phyloP scores from a whole-genome alignment of 805 yeast species.

The Schwanniomyces pseudopolymorphus region DNA sequence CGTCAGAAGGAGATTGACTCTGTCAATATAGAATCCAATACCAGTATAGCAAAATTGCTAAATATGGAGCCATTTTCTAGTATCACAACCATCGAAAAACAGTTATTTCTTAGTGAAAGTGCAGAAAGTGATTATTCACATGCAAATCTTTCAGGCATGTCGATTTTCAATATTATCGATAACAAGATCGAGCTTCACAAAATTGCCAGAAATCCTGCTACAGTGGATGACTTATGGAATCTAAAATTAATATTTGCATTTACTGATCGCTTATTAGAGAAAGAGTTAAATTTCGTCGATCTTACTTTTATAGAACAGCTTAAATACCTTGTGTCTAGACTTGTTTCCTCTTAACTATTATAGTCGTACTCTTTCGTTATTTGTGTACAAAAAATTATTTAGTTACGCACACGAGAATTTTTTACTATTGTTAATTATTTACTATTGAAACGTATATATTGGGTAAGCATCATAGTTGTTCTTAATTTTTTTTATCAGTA shows the following conservation, averaged over 20 bases:
- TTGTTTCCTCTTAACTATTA: conserved; percentile 3
- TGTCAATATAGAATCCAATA: conserved; percentile 20
- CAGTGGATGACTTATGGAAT: conserved; percentile 61
- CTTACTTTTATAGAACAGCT: conserved; percentile 53
- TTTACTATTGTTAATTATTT: neutral
- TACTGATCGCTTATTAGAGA: conserved; percentile 44
- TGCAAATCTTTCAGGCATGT: conserved; percentile 31
- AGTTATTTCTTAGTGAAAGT: conserved; percentile 27
- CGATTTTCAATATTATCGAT: conserved; percentile 49
- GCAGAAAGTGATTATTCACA: conserved; percentile 16
- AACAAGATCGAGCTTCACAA: conserved; percentile 50
- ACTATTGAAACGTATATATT: neutral
- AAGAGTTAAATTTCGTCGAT: conserved; percentile 45
- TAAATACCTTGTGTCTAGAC: conserved; percentile 43
- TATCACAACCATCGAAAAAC: conserved; percentile 27
- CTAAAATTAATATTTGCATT: conserved; percentile 60
- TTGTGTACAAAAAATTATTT: conserved; percentile 1
- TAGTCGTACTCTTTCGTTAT: neutral
- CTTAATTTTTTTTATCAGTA: neutral
- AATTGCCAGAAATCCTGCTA: conserved; percentile 41
- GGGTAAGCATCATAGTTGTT: neutral
- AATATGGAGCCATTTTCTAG: conserved; percentile 20
- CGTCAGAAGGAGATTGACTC: conserved; percentile 27
- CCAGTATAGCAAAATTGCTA: conserved; percentile 18
- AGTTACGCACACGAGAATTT: conserved; percentile 1